A percentile compares a stretch with the other conserved stretches of the same genome.
Evolutionary conservation across 805 yeast genomes (phyloP).

Genomic region (Candida anglica): DNA sequence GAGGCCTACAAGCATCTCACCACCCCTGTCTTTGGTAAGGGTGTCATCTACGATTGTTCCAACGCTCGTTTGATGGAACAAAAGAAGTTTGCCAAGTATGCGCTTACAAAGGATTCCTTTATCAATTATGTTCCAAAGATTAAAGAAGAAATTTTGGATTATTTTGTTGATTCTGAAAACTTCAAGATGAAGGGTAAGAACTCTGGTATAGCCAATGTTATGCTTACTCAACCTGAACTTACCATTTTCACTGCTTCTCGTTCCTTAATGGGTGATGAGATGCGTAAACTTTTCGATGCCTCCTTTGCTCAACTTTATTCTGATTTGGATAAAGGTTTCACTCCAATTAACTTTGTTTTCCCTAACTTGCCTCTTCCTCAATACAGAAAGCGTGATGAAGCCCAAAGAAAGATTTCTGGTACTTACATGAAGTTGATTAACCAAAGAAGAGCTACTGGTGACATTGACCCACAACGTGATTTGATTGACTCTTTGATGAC

Average conservation of each 20-base stretch:
- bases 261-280: conserved; percentile 85
- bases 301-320: conserved; percentile 81
- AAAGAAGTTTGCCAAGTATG: conserved; percentile 91
- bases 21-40: conserved; percentile 99
- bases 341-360: conserved; percentile 93
- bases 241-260: conserved; percentile 96
- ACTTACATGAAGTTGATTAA: conserved; percentile 79
- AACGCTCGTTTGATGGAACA: conserved; percentile 95
- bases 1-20: conserved; percentile 94
- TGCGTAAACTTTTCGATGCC: conserved; percentile 77
- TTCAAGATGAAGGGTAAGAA: conserved; percentile 36
- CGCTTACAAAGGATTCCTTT: conserved; percentile 83
- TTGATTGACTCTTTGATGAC: conserved; percentile 84
- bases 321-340: conserved; percentile 95
- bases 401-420: conserved; percentile 74
- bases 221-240: conserved; percentile 88
- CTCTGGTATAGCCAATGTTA: conserved; percentile 58
- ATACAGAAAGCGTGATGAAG: conserved; percentile 80
- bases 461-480: conserved; percentile 75
- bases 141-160: conserved; percentile 68
- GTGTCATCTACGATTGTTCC: conserved; percentile 96
- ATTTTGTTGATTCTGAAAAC: conserved; percentile 50
- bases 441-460: conserved; percentile 71
- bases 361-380: conserved; percentile 88
- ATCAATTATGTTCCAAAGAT: conserved; percentile 83